Evolutionary conservation across 352 stramenopile genomes (phyloP).

Genomic region (Globisporangium paroecandrum): DNA sequence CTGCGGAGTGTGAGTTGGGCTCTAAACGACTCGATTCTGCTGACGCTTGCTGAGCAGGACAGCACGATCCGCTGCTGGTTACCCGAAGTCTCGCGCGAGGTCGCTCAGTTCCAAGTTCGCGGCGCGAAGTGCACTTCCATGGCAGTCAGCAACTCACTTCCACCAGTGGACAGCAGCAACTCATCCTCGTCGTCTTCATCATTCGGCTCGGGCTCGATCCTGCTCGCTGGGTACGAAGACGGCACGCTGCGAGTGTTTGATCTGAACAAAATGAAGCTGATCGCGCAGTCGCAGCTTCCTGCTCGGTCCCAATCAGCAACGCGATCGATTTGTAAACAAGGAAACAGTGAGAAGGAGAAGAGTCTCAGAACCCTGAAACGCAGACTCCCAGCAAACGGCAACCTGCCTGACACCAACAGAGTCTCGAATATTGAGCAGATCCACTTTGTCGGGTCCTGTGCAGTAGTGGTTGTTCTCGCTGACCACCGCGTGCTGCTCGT

Average conservation of each 20-base stretch:
- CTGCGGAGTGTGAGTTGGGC: constrained; percentile 22
- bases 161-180: neutral
- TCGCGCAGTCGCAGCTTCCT: constrained; percentile 38
- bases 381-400: neutral
- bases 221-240: constrained; percentile 50
- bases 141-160: constrained; percentile 24
- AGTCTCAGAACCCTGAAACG: constrained; percentile 6
- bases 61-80: constrained; percentile 43
- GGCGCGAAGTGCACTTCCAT: constrained; percentile 34
- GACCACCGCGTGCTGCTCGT: constrained; percentile 35
- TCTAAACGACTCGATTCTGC: constrained; percentile 28
- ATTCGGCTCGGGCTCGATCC: constrained; percentile 17
- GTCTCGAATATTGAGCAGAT: constrained; percentile 25
- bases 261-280: constrained; percentile 34
- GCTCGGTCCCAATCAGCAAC: neutral
- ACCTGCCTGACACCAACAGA: neutral
- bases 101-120: constrained; percentile 35
- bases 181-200: neutral
- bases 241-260: constrained; percentile 50
- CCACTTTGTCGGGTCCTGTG: constrained; percentile 30
- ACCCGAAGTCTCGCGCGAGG: constrained; percentile 29
- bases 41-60: constrained; percentile 27
- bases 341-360: neutral
- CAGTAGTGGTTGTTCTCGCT: constrained; percentile 26
- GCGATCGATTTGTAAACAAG: neutral